phyloP scores from a whole-genome alignment of 2,329 filamentous ascomycete genomes.

The Podosphaera xanthii region DNA sequence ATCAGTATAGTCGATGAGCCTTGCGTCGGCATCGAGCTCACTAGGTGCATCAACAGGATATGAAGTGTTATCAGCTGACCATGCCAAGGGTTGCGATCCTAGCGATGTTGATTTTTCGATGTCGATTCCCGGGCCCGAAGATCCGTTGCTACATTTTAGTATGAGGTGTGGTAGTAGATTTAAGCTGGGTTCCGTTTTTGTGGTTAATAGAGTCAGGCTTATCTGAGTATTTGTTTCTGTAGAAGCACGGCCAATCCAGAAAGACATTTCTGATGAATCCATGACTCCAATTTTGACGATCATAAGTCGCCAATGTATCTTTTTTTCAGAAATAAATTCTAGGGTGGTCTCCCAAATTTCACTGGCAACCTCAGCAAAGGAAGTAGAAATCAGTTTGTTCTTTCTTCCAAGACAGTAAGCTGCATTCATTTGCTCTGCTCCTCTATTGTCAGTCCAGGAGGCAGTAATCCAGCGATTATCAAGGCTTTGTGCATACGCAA shows the following conservation, averaged over 20 bases:
- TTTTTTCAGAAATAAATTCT: slow-evolving; percentile 45
- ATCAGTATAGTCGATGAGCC: slow-evolving; percentile 49
- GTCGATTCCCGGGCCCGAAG: slow-evolving; percentile 20
- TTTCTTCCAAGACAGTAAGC: slow-evolving; percentile 49
- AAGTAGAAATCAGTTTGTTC: slow-evolving; percentile 25
- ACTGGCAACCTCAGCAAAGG: slow-evolving; percentile 39
- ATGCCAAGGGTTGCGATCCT: slow-evolving; percentile 12
- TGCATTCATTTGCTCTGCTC: slow-evolving; percentile 47
- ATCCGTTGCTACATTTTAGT: slow-evolving; percentile 23
- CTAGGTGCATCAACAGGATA: slow-evolving; percentile 20
- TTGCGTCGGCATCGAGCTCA: slow-evolving; percentile 39
- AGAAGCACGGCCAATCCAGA: slow-evolving; percentile 30
- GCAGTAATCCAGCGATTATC: slow-evolving; percentile 60
- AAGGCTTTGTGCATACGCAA: slow-evolving; percentile 54
- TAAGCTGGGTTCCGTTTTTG: slow-evolving; percentile 41
- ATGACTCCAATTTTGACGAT: slow-evolving; percentile 49
- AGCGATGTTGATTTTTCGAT: slow-evolving; percentile 50
- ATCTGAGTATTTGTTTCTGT: slow-evolving; percentile 27
- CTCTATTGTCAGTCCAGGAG: slow-evolving; percentile 61
- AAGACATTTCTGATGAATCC: slow-evolving; percentile 39
- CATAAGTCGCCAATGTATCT: slow-evolving; percentile 56
- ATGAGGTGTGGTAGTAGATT: slow-evolving; percentile 34
- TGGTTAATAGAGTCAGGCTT: slow-evolving; percentile 35
- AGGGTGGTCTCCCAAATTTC: slow-evolving; percentile 63
- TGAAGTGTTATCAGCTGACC: slow-evolving; percentile 5